phyloP scores from a whole-genome alignment of 805 yeast genomes.

The Saccharomyces kudriavzevii region DNA sequence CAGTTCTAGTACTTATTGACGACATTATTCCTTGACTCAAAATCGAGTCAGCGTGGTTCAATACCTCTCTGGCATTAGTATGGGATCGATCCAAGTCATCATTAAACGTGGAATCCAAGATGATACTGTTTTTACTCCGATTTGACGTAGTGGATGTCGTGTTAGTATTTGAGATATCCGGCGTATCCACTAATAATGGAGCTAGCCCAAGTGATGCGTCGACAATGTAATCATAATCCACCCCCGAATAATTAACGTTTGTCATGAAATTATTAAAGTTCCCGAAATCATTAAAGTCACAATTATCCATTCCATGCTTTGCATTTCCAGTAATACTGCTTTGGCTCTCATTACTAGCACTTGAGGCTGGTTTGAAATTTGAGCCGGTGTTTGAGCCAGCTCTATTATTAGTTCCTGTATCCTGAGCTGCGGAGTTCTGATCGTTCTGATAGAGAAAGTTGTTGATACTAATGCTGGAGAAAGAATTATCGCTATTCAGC shows the following conservation, averaged over 20 bases:
- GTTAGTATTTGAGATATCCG: constrained; percentile 6
- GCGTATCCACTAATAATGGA: constrained; percentile 45
- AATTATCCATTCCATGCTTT: background rate
- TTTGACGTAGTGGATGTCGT: background rate
- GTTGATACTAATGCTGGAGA: background rate
- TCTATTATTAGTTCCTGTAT: background rate
- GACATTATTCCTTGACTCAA: background rate
- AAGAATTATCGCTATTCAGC: background rate
- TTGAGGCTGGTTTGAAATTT: background rate
- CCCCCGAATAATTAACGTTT: constrained; percentile 9
- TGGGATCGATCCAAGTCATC: background rate
- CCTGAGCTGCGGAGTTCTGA: background rate
- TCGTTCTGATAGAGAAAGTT: background rate
- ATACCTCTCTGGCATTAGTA: background rate
- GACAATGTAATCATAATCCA: constrained; percentile 55
- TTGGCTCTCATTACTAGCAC: background rate
- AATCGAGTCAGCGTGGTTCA: background rate
- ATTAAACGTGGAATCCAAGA: background rate
- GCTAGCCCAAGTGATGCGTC: constrained; percentile 76
- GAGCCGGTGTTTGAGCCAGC: background rate
- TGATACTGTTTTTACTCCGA: background rate
- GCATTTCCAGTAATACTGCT: background rate
- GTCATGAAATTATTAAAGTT: background rate
- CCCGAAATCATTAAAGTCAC: background rate
- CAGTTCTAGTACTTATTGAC: background rate